Conservation (phyloP, 2,329 filamentous ascomycete species). For the Drechslerella dactyloides region DNA sequence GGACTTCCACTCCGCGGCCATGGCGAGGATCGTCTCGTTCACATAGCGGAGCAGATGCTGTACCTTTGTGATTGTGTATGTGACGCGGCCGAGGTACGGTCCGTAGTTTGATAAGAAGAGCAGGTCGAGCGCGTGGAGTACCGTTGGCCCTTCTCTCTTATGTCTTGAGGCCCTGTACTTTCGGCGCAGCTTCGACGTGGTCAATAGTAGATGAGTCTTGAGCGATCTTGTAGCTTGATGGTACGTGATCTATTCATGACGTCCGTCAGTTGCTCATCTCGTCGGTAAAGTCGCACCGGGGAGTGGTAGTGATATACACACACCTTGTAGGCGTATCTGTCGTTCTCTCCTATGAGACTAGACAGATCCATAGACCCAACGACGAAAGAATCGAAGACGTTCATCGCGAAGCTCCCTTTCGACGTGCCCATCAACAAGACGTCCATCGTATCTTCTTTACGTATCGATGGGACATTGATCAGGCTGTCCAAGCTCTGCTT, state of each 20-base stretch:
- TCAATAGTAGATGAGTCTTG: constrained; percentile 54
- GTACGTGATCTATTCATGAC: constrained; percentile 52
- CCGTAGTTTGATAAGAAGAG: constrained; percentile 79
- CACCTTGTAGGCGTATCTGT: constrained; percentile 31
- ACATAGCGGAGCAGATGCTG: constrained; percentile 88
- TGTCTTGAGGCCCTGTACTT: constrained; percentile 56
- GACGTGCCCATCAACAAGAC: constrained; percentile 54
- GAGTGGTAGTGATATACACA: background rate
- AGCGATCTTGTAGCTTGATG: constrained; percentile 53
- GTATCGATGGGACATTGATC: constrained; percentile 54
- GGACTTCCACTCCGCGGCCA: constrained; percentile 81
- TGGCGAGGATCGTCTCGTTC: constrained; percentile 77
- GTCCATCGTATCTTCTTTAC: constrained; percentile 54
- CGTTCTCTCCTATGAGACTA: constrained; percentile 52
- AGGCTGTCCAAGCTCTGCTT: constrained; percentile 55
- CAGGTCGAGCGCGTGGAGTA: constrained; percentile 80
- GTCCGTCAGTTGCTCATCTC: background rate
- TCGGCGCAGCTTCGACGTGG: constrained; percentile 44
- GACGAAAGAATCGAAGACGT: constrained; percentile 55
- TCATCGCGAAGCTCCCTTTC: constrained; percentile 53
- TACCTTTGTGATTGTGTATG: constrained; percentile 83
- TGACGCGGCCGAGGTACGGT: constrained; percentile 80
- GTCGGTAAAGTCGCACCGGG: background rate
- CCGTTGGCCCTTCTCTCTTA: constrained; percentile 29
- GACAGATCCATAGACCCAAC: constrained; percentile 55